These are phyloP conservation scores for Saccharomycopsis microspora DNA, from an alignment of 805 yeast species.

Conservation along the genomic window DNA sequence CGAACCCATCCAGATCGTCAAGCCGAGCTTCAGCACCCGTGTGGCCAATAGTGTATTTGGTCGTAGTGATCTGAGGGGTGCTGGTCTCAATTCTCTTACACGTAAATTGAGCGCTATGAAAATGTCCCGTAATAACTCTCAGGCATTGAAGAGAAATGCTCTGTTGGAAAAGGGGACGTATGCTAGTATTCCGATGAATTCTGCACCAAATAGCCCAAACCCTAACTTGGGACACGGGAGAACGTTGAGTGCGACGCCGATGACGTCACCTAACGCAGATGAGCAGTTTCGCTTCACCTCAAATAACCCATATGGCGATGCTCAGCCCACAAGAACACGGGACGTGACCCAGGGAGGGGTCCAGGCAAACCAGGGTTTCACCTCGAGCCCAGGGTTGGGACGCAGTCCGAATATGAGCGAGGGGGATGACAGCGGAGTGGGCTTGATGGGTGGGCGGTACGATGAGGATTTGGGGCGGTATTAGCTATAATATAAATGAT, in stretches of 20 bases:
- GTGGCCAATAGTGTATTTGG: conserved; percentile 7
- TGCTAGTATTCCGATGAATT: neutral
- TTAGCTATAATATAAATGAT: neutral
- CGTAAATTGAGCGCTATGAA: conserved; percentile 15
- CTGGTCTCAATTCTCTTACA: conserved; percentile 8
- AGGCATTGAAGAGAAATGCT: neutral
- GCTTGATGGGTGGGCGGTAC: neutral
- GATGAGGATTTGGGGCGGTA: neutral
- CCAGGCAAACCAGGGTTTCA: neutral
- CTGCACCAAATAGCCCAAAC: neutral
- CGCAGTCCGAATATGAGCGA: neutral
- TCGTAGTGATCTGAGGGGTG: neutral
- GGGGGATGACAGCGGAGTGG: neutral
- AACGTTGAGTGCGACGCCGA: conserved; percentile 7
- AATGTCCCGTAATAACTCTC: conserved; percentile 6
- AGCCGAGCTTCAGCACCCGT: conserved; percentile 10
- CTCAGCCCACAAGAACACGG: neutral
- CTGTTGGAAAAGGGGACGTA: neutral
- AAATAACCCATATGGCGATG: neutral
- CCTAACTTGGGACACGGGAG: conserved; percentile 3
- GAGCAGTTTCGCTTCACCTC: conserved; percentile 4
- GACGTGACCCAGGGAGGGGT: neutral
- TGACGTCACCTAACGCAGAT: conserved; percentile 2
- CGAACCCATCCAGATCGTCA: conserved; percentile 11
- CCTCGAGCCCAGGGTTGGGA: neutral